Base-by-base conservation (phyloP, 2,329 filamentous ascomycete species). In the Trichocomaceae sp. region DNA sequence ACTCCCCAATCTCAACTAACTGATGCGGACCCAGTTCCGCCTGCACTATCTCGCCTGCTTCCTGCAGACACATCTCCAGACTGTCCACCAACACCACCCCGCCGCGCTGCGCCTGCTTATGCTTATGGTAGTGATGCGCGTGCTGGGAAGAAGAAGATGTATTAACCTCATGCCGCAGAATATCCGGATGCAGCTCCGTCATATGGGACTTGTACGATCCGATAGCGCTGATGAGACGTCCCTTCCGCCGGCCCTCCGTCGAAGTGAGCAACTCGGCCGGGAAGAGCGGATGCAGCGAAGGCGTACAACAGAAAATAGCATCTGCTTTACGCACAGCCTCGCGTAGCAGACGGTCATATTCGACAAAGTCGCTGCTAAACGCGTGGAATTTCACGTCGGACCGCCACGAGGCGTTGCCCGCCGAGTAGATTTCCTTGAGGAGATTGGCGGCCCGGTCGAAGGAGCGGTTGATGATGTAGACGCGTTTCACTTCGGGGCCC, bases 291-390 rank as follows among this genome's bases (percentile, higher is more conserved):
- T 80, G 76, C 0, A 78, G 80, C 1, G 84, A 86, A 0, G 91
- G 89, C 1, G 90, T 96, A 61, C 89, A 95, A 73, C 89, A 92
- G 73, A 95, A 93, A 37, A 97, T 87, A 9, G 88, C 86, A 63
- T 93, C 88, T 0, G 88, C 83, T 8, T 81, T 82, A 37, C 68
- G 67, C 15, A 96, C 77, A 49, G 89, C 82, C 37, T 86, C 81
- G 63, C 86, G 85, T 35, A 90, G 71, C 19, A 93, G 74, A 1
- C 88, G 75, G 1, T 76, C 70, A 63, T 83, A 85, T 61, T 85
- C 91, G 54, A 80, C 83, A 61, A 92, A 92, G 1, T 80, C 77
- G 0, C 84, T 84, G 5, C 88, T 91, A 33, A 85, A 69, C 46
- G 83, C 79, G 31, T 82, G 82, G 63, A 93, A 91, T 61, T 88